Conservation (phyloP, 2,329 filamentous ascomycete genomes). For the Cylindrodendrum hubeiense region DNA sequence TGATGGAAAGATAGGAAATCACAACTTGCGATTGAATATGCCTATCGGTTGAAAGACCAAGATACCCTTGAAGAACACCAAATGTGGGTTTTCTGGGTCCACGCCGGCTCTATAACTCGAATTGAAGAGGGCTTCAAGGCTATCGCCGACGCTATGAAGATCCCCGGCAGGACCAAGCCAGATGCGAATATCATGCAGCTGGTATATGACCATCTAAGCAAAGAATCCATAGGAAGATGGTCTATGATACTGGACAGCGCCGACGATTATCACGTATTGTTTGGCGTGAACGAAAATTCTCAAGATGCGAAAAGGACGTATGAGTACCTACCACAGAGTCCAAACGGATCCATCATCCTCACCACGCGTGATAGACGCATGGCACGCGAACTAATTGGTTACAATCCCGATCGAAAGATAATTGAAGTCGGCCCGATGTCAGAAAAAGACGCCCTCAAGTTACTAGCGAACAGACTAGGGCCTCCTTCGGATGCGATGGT, state of each 20-base stretch:
- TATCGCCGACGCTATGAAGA: conserved; percentile 3
- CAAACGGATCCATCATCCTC: neutral
- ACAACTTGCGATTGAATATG: conserved; percentile 54
- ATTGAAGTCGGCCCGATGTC: conserved; percentile 3
- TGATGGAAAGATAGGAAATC: too few species aligned
- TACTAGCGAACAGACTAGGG: neutral
- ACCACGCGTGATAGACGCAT: neutral
- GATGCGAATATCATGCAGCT: neutral
- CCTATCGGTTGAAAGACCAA: conserved; percentile 44
- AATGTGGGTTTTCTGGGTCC: conserved; percentile 53
- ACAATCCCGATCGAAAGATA: neutral
- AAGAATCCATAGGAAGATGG: neutral
- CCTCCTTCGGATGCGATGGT: neutral
- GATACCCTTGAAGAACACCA: conserved; percentile 6
- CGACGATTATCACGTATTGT: neutral
- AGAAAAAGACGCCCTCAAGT: neutral
- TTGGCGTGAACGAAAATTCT: neutral
- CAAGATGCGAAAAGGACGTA: neutral
- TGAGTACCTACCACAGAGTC: conserved; percentile 5
- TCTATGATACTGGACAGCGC: conserved; percentile 1
- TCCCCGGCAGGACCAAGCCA: neutral
- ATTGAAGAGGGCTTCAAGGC: conserved; percentile 2
- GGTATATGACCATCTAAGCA: neutral
- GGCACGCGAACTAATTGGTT: neutral
- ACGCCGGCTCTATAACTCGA: neutral